Base-by-base conservation (phyloP, 2,329 filamentous ascomycete species). In the Sarocladium oryzae region DNA sequence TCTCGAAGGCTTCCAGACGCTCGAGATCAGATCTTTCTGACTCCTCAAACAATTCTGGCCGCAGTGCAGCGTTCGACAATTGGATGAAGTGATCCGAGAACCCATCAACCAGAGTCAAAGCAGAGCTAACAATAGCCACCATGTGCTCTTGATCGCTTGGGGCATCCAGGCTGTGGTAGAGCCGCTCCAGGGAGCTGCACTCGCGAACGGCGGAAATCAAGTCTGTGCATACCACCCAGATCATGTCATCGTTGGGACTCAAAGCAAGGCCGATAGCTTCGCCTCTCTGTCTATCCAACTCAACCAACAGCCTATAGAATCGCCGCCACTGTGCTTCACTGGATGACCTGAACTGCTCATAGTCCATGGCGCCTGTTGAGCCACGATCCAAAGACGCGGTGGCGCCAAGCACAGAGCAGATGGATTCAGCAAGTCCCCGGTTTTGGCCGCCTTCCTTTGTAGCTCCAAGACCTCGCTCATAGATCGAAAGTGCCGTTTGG, bases 151-250 rank as follows among this genome's bases (percentile, higher is more conserved):
- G 74, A 21, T 75, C 73, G 33, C 80, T 77, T 18, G 82, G 72
- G 0, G 68, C 61, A 2, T 70, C 63, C 1, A 76, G 68, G 58
- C 95, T 96, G 60, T 91, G 78, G 56, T 79, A 79, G 10, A 95
- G 75, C 4, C 82, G 72, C 66, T 99, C 93, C 15, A 92, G 71
- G 45, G 78, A 75, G 64, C 85, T 93, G 69, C 88, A 95, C 60
- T 86, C 82, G 55, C 92, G 79, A 49, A 97, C 78, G 2, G 87
- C 83, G 3, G 88, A 86, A 46, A 95, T 74, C 28, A 86, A 82
- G 66, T 96, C 91, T 1, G 91, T 84, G 60, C 89, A 86, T 4
- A 95, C 77, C 43, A 95, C 78, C 89, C 90, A 96, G 2, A 89
- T 81, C 71, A 91, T 79, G 48, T 85, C 84, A 9, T 78, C 76